These are phyloP conservation scores for Penicillium arizonense DNA, from an alignment of 495 filamentous ascomycete species.

Conservation along the genomic window DNA sequence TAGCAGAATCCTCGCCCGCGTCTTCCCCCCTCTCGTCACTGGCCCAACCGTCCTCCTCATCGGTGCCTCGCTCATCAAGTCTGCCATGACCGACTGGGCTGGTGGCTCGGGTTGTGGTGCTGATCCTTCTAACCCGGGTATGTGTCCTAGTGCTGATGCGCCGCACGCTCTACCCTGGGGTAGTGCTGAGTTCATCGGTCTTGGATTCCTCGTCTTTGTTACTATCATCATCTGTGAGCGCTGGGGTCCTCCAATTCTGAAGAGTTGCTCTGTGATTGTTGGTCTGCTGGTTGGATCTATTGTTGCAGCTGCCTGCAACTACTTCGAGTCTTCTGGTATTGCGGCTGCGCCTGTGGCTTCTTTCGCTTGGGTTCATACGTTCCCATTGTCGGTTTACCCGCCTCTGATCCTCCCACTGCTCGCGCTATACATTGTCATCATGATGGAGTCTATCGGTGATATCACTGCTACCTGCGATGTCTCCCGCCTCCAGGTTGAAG, in stretches of 20 bases:
- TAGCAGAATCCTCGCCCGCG: constrained; percentile 63
- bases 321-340: constrained; percentile 74
- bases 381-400: constrained; percentile 75
- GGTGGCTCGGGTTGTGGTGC: constrained; percentile 70
- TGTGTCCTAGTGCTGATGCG: constrained; percentile 70
- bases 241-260: constrained; percentile 79
- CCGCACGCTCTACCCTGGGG: constrained; percentile 88
- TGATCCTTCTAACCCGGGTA: constrained; percentile 51
- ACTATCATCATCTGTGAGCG: constrained; percentile 84
- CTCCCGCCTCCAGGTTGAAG: constrained; percentile 78
- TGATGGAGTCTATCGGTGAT: constrained; percentile 84
- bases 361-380: constrained; percentile 91
- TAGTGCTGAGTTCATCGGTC: constrained; percentile 79
- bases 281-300: constrained; percentile 86
- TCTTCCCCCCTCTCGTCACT: constrained; percentile 90
- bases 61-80: constrained; percentile 70
- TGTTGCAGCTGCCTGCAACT: constrained; percentile 78
- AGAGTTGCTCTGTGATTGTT: constrained; percentile 72
- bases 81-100: constrained; percentile 81
- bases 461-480: constrained; percentile 67
- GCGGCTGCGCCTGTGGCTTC: constrained; percentile 68
- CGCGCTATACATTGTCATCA: constrained; percentile 83
- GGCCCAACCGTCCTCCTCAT: constrained; percentile 80
- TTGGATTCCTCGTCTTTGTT: constrained; percentile 88
- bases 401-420: constrained; percentile 82